These are phyloP conservation scores for Ceratobasidium papillatum DNA, from an alignment of 1,284 basidiomycete species.

Conservation along the genomic window DNA sequence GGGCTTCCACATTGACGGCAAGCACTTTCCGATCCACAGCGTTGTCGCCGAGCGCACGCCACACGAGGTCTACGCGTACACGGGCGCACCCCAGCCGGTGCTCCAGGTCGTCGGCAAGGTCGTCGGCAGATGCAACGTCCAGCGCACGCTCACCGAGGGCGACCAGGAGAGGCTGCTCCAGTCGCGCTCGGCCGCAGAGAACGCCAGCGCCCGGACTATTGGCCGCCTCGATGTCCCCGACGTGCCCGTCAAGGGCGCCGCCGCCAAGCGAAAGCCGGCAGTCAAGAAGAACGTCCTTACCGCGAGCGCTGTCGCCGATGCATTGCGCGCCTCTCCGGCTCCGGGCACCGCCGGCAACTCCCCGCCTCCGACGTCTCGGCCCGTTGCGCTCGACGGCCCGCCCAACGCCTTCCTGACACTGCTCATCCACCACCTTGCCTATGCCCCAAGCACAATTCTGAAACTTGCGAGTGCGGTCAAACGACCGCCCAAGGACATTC, in stretches of 20 bases:
- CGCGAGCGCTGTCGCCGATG: neutral
- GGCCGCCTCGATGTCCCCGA: conserved; percentile 27
- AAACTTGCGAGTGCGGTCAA: conserved; percentile 27
- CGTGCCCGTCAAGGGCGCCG: conserved; percentile 9
- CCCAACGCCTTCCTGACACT: conserved; percentile 24
- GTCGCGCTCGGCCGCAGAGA: conserved; percentile 34
- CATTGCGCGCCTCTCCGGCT: conserved; percentile 31
- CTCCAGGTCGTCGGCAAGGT: conserved; percentile 39
- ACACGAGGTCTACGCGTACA: conserved; percentile 38
- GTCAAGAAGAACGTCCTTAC: conserved; percentile 21
- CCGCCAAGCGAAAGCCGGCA: conserved; percentile 1
- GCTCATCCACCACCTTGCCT: conserved; percentile 33
- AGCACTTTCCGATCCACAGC: conserved; percentile 35
- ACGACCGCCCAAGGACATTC: conserved; percentile 37
- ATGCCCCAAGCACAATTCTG: conserved; percentile 20
- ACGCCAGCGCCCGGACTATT: conserved; percentile 14
- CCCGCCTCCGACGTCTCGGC: conserved; percentile 21
- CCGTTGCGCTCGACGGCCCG: conserved; percentile 11
- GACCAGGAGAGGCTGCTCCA: conserved; percentile 37
- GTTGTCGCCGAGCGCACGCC: conserved; percentile 31
- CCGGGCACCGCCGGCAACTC: conserved; percentile 35
- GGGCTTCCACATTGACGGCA: conserved; percentile 39
- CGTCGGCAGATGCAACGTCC: conserved; percentile 19
- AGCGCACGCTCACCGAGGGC: conserved; percentile 33
- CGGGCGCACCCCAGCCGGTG: neutral